Conservation (phyloP, 2,329 filamentous ascomycete genomes). For the Calonectria henricotiae region DNA sequence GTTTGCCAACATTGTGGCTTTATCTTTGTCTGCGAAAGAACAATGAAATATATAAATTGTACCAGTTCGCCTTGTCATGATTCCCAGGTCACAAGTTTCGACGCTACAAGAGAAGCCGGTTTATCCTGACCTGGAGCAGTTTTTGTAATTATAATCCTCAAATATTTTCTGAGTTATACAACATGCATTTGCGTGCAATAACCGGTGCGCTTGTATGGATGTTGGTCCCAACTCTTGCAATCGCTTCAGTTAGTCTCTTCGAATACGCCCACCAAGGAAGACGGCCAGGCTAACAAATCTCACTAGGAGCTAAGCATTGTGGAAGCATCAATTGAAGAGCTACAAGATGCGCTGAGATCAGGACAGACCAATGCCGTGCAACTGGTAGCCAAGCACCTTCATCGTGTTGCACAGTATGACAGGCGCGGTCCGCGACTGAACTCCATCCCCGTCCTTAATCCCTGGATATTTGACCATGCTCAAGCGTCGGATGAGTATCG, state of each 20-base stretch:
- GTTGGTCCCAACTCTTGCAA: not conserved
- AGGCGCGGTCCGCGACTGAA: constrained; percentile 48
- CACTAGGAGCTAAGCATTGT: not conserved
- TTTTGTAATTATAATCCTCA: not conserved
- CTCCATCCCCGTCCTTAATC: constrained; percentile 50
- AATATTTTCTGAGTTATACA: not conserved
- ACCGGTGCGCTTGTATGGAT: not conserved
- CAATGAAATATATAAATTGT: not conserved
- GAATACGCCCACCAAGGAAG: not conserved
- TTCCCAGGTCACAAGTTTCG: not conserved
- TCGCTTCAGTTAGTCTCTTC: not conserved
- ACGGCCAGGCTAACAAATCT: not conserved
- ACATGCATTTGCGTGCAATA: not conserved
- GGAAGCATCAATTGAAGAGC: constrained; percentile 3
- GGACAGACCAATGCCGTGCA: constrained; percentile 18
- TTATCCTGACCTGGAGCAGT: not conserved
- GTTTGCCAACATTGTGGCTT: not conserved
- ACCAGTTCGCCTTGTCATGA: not conserved
- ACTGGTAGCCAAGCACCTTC: constrained; percentile 23
- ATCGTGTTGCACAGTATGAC: constrained; percentile 51
- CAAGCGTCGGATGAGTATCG: constrained; percentile 52
- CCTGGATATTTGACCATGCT: constrained; percentile 49
- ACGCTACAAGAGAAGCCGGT: not conserved
- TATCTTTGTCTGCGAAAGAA: not conserved
- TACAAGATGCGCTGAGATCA: not conserved